A percentile compares a stretch with the other conserved stretches of the same genome.
These are phyloP conservation scores for Aspergillus novoparasiticus DNA, from an alignment of 2,329 filamentous ascomycete species.

Conservation along the genomic window DNA sequence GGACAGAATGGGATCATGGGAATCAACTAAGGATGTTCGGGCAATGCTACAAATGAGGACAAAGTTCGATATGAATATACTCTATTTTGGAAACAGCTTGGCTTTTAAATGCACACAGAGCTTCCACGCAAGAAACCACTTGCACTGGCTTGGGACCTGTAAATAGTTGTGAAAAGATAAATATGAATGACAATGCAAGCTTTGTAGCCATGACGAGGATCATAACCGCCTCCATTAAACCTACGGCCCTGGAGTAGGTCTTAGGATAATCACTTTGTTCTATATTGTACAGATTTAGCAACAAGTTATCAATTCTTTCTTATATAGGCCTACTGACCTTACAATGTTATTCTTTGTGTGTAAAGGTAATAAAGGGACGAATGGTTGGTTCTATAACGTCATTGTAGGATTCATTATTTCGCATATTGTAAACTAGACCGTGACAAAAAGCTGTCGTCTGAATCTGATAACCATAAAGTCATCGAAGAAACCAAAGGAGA, in stretches of 20 bases:
- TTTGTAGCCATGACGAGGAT: background rate
- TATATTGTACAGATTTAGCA: too few relatives aligned
- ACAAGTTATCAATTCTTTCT: rapidly evolving
- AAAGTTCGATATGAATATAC: background rate
- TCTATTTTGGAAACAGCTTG: background rate
- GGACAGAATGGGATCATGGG: background rate
- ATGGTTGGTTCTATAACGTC: background rate
- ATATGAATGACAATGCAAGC: background rate
- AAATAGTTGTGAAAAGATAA: background rate
- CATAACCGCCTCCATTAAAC: too few relatives aligned
- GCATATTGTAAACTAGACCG: background rate
- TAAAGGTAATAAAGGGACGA: background rate
- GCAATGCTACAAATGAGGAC: background rate
- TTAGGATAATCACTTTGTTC: background rate
- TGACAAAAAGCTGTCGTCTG: background rate
- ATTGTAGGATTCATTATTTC: background rate
- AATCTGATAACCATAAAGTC: background rate
- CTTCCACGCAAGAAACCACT: background rate
- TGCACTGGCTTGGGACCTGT: background rate
- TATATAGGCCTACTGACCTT: background rate
- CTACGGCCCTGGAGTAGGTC: too few relatives aligned
- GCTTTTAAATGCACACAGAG: background rate
- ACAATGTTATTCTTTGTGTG: background rate
- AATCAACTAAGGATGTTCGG: background rate
- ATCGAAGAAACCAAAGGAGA: background rate